phyloP scores from a whole-genome alignment of 1,284 basidiomycete species.

The Rhodotorula sp. region DNA sequence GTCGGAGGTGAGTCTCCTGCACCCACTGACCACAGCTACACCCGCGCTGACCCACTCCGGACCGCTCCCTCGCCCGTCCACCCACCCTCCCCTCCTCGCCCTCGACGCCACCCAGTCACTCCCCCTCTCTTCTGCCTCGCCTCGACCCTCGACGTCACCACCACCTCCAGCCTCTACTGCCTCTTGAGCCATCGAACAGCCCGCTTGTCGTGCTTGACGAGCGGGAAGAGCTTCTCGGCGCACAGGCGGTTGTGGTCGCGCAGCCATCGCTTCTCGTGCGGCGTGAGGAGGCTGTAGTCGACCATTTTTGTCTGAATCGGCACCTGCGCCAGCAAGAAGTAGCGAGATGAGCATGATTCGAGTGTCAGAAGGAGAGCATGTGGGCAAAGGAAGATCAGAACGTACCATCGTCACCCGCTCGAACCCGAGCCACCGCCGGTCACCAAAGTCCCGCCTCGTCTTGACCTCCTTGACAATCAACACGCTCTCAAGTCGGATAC shows the following conservation, averaged over 20 bases:
- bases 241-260: slow-evolving; percentile 48
- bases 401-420: slow-evolving; percentile 50
- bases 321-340: slow-evolving; percentile 14
- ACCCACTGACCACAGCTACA: no score
- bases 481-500: slow-evolving; percentile 89
- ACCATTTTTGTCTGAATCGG: slow-evolving; percentile 46
- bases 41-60: no score
- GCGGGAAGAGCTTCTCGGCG: slow-evolving; percentile 41
- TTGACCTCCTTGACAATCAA: slow-evolving; percentile 55
- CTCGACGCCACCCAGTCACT: no score
- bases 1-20: no score
- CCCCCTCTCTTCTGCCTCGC: no score
- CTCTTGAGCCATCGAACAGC: slow-evolving; percentile 28
- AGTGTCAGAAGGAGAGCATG: no score
- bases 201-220: slow-evolving; percentile 40
- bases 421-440: slow-evolving; percentile 47
- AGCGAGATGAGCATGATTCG: no score
- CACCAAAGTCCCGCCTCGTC: slow-evolving; percentile 23
- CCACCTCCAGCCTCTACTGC: slow-evolving; percentile 3
- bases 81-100: no score
- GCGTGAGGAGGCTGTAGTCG: slow-evolving; percentile 44
- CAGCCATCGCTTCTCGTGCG: slow-evolving; percentile 47
- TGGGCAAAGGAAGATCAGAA: not conserved
- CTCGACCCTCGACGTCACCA: no score
- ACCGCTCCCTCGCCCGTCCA: no score